Evolutionary conservation across 306 rosid genomes (phyloP), one percentile per base, ranked within the genome.

Genomic region (Quercus gilva): DNA sequence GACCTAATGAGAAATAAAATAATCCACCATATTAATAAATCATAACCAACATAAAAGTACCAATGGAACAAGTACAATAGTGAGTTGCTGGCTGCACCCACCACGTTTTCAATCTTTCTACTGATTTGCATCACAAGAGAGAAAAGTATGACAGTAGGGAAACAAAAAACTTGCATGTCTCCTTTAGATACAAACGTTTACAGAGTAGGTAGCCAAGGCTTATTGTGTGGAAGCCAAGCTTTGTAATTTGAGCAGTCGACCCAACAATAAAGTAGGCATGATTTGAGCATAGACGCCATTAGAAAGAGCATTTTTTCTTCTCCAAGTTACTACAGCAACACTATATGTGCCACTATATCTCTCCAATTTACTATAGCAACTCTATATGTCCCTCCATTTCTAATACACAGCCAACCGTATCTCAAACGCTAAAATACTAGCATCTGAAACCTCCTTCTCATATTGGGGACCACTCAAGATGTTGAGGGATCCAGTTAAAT

Each of bases 1-100:
- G 80, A 71, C 98, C 99, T 94, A 74, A 56, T 49, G 55, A 85
- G 70, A 81, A 75, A 81, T 60, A 80, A 76, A 75, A 81, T 60
- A 80, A 76, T 74, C 58, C 53, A 72, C 70, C 59, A 69, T 76
- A 56, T 74, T 69, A 82, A 86, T 26, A 56, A 31, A 55, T 75
- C 43, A 80, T 49, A 74, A 74, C 20, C 76, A 78, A 60, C 14
- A 67, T 67, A 25, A 74, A 43, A 79, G 43, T 77, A 55, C 41
- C n/a, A 3, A 67, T 37, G 52, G 67, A 77, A 45, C 71, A 72
- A 17, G 71, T 58, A 31, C 29, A 52, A 23, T 60, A 74, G 19
- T 33, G 70, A 68, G 52, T 19, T 68, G 71, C 21, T 65, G 18
- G 45, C 71, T 28, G 26, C 72, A 68, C 45, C 26, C 72, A 67